phyloP scores from a whole-genome alignment of 768 basidiomycete genomes.

The Auriscalpium microsporum region DNA sequence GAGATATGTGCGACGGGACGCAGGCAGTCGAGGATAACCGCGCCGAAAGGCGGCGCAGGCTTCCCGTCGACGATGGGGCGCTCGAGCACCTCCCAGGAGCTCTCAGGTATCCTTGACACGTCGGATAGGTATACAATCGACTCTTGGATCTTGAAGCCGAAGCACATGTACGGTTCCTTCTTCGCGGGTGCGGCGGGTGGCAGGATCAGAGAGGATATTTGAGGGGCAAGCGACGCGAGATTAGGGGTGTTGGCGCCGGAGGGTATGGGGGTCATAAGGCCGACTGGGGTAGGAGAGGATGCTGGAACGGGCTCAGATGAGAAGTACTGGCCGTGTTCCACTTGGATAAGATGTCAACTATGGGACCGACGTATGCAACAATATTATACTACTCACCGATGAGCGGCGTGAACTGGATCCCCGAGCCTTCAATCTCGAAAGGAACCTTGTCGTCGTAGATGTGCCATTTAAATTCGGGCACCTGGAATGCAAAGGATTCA shows the following conservation, averaged over 20 bases:
- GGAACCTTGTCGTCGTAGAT: conserved; percentile 61
- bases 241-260: conserved; percentile 27
- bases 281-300: conserved; percentile 20
- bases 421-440: conserved; percentile 61
- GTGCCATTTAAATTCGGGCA: conserved; percentile 79
- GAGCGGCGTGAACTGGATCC: conserved; percentile 57
- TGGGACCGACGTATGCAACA: not conserved
- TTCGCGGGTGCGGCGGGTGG: conserved; percentile 12
- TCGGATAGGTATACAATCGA: conserved; percentile 75
- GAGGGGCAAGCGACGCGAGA: conserved; percentile 24
- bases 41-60: conserved; percentile 29
- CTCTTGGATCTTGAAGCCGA: conserved; percentile 63
- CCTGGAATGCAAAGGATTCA: conserved; percentile 29
- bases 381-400: conserved; percentile 34
- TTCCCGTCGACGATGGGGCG: conserved; percentile 18
- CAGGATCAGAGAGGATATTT: conserved; percentile 1
- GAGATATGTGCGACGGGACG: conserved; percentile 60
- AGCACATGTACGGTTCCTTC: conserved; percentile 53
- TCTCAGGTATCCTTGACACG: conserved; percentile 70
- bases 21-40: conserved; percentile 74
- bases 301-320: conserved; percentile 21
- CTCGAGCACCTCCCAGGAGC: conserved; percentile 49
- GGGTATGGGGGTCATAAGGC: not conserved
- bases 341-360: conserved; percentile 18
- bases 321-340: conserved; percentile 70